Conservation (phyloP, 768 basidiomycete species). For the Naganishia onofrii region DNA sequence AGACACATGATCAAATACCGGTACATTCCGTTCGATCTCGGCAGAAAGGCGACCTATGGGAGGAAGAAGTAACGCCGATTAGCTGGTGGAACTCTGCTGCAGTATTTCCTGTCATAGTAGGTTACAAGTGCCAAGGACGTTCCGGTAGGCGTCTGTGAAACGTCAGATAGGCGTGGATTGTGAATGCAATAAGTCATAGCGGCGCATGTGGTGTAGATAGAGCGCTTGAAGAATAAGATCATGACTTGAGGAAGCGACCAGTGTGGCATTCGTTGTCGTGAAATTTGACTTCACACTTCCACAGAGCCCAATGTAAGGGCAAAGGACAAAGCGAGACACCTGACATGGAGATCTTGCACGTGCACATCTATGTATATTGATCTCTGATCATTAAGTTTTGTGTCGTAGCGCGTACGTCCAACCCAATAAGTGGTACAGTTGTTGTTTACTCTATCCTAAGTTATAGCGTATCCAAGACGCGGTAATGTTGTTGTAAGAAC, state of each 20-base stretch:
- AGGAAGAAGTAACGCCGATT: conserved; percentile 38
- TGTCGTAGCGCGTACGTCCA: background rate
- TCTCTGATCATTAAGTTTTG: background rate
- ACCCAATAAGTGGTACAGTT: background rate
- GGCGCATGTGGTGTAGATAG: background rate
- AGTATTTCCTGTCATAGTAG: background rate
- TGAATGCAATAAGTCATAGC: background rate
- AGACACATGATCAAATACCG: conserved; percentile 99
- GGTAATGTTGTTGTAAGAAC: conserved; percentile 2
- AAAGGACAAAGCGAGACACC: background rate
- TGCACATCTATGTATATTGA: conserved; percentile 10
- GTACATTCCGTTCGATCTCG: conserved; percentile 92
- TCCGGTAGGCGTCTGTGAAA: background rate
- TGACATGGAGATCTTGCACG: background rate
- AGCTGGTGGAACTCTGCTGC: too few species aligned
- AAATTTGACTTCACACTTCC: background rate
- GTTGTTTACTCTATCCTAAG: conserved; percentile 2
- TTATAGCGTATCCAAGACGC: background rate
- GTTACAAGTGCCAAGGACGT: background rate
- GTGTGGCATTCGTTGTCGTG: too few species aligned
- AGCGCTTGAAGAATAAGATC: background rate
- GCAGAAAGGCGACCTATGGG: conserved; percentile 85
- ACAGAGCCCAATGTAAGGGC: background rate
- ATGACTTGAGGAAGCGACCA: background rate
- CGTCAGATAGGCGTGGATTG: background rate